phyloP scores from a whole-genome alignment of 2,329 filamentous ascomycete species.

The Penicillium sclerotigenum region DNA sequence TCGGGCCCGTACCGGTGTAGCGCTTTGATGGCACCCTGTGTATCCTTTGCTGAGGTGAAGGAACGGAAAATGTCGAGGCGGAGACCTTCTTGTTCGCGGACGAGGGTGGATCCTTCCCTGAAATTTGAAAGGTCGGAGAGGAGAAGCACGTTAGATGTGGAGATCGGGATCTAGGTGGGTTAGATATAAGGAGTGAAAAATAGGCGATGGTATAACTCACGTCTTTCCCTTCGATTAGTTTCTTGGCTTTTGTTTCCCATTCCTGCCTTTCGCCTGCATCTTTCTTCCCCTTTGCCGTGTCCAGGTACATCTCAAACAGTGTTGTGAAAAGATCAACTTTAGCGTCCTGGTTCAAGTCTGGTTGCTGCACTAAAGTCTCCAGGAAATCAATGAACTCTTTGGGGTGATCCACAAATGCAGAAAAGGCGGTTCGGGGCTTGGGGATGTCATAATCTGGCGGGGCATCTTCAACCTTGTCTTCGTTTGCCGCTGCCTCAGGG shows the following conservation, averaged over 20 bases:
- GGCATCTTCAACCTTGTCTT: constrained; percentile 35
- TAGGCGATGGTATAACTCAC: constrained; percentile 38
- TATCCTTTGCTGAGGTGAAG: constrained; percentile 89
- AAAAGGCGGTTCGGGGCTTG: constrained; percentile 84
- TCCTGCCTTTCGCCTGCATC: constrained; percentile 63
- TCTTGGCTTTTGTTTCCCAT: constrained; percentile 90
- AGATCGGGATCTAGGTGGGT: constrained; percentile 63
- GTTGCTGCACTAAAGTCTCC: constrained; percentile 76
- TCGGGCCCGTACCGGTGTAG: constrained; percentile 86
- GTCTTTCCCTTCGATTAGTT: constrained; percentile 75
- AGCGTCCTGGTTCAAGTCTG: constrained; percentile 68
- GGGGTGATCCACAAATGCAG: constrained; percentile 91
- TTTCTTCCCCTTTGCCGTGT: constrained; percentile 75
- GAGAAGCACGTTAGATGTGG: constrained; percentile 89
- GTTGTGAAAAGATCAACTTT: constrained; percentile 88
- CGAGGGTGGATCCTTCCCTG: constrained; percentile 81
- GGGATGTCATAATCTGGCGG: constrained; percentile 69
- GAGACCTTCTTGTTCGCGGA: constrained; percentile 89
- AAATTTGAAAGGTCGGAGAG: constrained; percentile 91
- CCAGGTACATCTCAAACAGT: constrained; percentile 95
- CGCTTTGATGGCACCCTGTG: constrained; percentile 81
- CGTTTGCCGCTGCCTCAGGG: constrained; percentile 26
- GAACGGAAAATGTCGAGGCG: constrained; percentile 95
- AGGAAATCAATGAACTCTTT: constrained; percentile 90
- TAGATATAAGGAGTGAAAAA: constrained; percentile 6